phyloP scores from a whole-genome alignment of 2,329 filamentous ascomycete species.

The Alternaria novae-zelandiae region DNA sequence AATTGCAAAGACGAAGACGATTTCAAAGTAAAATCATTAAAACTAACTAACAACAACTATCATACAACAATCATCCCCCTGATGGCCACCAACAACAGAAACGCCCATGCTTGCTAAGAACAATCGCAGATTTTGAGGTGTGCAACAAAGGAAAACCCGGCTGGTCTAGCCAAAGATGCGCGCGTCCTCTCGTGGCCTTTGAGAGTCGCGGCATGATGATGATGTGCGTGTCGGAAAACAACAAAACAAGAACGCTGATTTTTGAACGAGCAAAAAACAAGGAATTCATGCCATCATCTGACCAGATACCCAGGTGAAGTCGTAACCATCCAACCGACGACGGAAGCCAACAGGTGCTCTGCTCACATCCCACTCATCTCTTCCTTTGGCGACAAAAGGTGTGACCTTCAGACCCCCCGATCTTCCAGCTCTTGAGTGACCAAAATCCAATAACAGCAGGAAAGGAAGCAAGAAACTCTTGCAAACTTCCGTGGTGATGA shows the following conservation, averaged over 20 bases:
- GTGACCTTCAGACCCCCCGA: slow-evolving; percentile 41
- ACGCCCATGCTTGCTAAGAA: slow-evolving; percentile 13
- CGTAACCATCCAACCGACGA: too few species aligned
- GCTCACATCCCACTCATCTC: too few species aligned
- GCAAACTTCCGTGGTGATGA: neutral
- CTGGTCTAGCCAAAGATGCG: slow-evolving; percentile 29
- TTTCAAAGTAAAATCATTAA: too few species aligned
- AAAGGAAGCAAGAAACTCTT: neutral
- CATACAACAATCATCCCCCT: slow-evolving; percentile 3
- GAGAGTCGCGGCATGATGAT: slow-evolving; percentile 14
- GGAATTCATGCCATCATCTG: slow-evolving; percentile 6
- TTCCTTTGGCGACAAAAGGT: slow-evolving; percentile 1
- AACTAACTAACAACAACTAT: neutral
- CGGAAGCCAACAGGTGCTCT: too few species aligned
- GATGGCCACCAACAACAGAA: neutral
- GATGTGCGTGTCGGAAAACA: neutral
- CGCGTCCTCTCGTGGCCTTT: slow-evolving; percentile 7
- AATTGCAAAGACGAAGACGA: too few species aligned
- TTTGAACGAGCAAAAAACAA: slow-evolving; percentile 1
- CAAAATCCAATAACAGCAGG: neutral
- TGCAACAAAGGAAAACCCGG: slow-evolving; percentile 29
- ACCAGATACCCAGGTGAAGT: neutral
- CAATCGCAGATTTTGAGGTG: neutral
- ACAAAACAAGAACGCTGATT: slow-evolving; percentile 8
- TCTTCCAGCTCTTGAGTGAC: slow-evolving; percentile 27